Evolutionary conservation across 129 eudicot genomes (phyloP), one percentile per base, ranked within the genome.

Genomic region (Pulicaria dysenterica): DNA sequence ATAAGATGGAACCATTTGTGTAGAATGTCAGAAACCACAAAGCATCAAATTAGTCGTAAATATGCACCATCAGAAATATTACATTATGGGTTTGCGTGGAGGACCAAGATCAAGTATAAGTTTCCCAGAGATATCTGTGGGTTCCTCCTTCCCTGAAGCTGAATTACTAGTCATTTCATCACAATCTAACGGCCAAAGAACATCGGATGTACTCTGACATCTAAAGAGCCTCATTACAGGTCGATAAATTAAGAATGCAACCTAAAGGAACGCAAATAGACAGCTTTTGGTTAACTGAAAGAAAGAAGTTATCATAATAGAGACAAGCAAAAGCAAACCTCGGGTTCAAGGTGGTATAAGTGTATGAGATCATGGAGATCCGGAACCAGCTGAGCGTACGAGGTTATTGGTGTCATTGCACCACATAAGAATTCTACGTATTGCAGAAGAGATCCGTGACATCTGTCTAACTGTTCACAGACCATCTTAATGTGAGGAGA

Each of bases 151-250:
- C 15, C 76, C 95, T 7, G 77, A 67, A 70, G 72, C 41, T 8
- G 73, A 58, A 24, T 50, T 43, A 73, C 64, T 70, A 39, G 65
- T 39, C 37, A 67, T 44, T 50, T 88, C 96, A 69, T 72, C 79
- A 34, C 85, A 76, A 83, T 87, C 80, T 63, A 86, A 73, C 24
- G 99, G 99, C 99, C 99, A 95, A 70, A 81, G 75, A 72, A 84
- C 79, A 73, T 84, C 87, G 51, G 91, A 78, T 64, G 67, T 65
- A 63, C 65, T 76, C 77, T 83, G 87, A 76, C 88, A 77, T 83
- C 83, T 81, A 79, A 90, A 95, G 71, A 95, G 97, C 88, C 99
- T 95, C 99, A 95, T 86, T 55, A 90, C 97, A 53, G 99, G 99
- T 54, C 99, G 97, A 83, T 81, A 95, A 43, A 95, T 91, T 48